These are phyloP conservation scores for Psilocybe sp. DNA, from an alignment of 768 basidiomycete species.

Conservation along the genomic window DNA sequence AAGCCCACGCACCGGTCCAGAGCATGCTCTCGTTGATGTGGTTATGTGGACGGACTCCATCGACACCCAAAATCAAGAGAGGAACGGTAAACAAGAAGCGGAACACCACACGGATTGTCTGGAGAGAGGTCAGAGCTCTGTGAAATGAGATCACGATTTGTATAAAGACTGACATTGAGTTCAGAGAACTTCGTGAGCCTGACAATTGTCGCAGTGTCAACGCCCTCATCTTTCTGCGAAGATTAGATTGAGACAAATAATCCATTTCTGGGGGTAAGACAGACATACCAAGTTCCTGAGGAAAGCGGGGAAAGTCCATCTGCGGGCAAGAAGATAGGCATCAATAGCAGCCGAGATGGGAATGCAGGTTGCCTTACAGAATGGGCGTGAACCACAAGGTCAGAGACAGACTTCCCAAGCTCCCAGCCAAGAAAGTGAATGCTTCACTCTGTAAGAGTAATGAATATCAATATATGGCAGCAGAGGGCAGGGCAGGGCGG, in stretches of 20 bases:
- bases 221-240: constrained; percentile 52
- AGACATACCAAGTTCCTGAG: constrained; percentile 54
- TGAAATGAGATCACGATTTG: neutral
- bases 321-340: constrained; percentile 21
- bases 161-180: constrained; percentile 58
- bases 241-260: neutral
- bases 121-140: constrained; percentile 1
- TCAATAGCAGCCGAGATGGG: constrained; percentile 1
- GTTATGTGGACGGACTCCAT: constrained; percentile 61
- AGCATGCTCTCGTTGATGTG: constrained; percentile 64
- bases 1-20: constrained; percentile 39
- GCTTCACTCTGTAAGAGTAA: constrained; percentile 56
- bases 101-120: constrained; percentile 72
- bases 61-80: constrained; percentile 61
- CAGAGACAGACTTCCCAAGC: constrained; percentile 62
- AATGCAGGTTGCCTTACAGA: constrained; percentile 38
- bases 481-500: neutral
- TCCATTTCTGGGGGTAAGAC: neutral
- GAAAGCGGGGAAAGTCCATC: constrained; percentile 68
- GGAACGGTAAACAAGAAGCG: constrained; percentile 72
- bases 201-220: constrained; percentile 63
- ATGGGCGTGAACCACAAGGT: constrained; percentile 77
- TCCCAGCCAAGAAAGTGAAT: constrained; percentile 66
- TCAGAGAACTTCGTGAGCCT: constrained; percentile 80
- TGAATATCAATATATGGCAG: constrained; percentile 3